Evolutionary conservation across 1,284 basidiomycete species (phyloP).

Genomic region (Cutaneotrichosporon cutaneum): DNA sequence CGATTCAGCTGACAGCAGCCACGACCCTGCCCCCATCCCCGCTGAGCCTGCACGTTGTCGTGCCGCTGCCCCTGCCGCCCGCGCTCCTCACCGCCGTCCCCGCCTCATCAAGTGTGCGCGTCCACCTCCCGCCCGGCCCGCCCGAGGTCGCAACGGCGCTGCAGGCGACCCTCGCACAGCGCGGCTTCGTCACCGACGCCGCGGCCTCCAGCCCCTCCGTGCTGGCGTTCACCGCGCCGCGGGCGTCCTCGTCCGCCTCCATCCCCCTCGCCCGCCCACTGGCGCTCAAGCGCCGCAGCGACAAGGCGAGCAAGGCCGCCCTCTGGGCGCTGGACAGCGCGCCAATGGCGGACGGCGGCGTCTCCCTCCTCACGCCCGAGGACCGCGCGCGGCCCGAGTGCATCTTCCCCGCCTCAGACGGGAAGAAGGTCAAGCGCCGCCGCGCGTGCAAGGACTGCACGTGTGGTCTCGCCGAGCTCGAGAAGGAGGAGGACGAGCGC

Average conservation of each 20-base stretch:
- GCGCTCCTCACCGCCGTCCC: slow-evolving; percentile 44
- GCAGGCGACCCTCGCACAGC: slow-evolving; percentile 25
- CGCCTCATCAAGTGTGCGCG: slow-evolving; percentile 43
- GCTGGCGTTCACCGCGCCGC: slow-evolving; percentile 40
- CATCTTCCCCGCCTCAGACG: slow-evolving; percentile 42
- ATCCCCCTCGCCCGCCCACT: slow-evolving; percentile 34
- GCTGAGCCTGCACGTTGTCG: slow-evolving; percentile 47
- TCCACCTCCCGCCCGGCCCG: slow-evolving; percentile 38
- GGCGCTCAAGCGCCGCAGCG: slow-evolving; percentile 37
- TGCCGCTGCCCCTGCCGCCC: slow-evolving; percentile 45
- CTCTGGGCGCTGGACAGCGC: slow-evolving; percentile 52
- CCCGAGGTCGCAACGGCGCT: slow-evolving; percentile 27
- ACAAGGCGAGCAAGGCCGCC: slow-evolving; percentile 48
- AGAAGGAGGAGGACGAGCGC: slow-evolving; percentile 68
- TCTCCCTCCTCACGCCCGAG: slow-evolving; percentile 56
- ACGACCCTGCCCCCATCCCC: slow-evolving; percentile 45
- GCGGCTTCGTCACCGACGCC: slow-evolving; percentile 33
- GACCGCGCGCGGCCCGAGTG: slow-evolving; percentile 56
- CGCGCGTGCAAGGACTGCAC: slow-evolving; percentile 91
- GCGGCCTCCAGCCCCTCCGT: slow-evolving; percentile 31
- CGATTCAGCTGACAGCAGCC: slow-evolving; percentile 31
- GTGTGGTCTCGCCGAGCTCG: slow-evolving; percentile 88
- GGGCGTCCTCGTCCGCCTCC: slow-evolving; percentile 17
- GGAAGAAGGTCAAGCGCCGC: slow-evolving; percentile 52
- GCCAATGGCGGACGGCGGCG: slow-evolving; percentile 52